Conservation (phyloP, 306 rosid species). For the Geum urbanum region DNA sequence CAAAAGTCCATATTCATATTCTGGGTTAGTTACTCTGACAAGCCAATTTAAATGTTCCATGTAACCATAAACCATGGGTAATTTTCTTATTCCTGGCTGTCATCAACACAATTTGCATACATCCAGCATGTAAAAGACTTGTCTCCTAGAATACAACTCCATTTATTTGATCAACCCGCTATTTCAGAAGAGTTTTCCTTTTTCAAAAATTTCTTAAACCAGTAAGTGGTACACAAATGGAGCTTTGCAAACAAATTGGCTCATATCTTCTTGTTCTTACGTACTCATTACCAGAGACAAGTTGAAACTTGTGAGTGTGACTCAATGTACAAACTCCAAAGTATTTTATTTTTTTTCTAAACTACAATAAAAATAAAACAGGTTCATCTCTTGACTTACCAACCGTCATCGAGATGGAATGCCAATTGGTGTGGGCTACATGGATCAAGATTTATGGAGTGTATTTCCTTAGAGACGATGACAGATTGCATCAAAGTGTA, state of each 20-base stretch:
- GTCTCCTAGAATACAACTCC: background rate
- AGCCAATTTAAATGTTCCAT: background rate
- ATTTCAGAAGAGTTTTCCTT: background rate
- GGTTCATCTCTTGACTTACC: constrained; percentile 47
- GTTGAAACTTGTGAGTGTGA: background rate
- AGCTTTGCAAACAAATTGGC: background rate
- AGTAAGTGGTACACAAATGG: background rate
- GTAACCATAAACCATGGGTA: too few species aligned
- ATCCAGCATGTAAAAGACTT: background rate
- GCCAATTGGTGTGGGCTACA: constrained; percentile 81
- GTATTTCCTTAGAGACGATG: constrained; percentile 54
- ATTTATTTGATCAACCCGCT: background rate
- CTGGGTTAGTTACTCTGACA: background rate
- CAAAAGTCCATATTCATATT: background rate
- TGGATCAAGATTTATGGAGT: constrained; percentile 67
- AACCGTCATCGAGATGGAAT: constrained; percentile 90
- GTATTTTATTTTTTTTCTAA: background rate
- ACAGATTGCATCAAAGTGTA: constrained; percentile 64
- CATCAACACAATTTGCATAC: background rate
- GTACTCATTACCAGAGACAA: background rate
- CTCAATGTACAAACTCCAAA: background rate
- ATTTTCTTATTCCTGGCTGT: too few species aligned
- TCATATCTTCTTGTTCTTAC: background rate
- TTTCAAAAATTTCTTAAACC: background rate
- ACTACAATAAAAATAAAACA: background rate